A percentile compares a stretch with the other conserved stretches of the same genome.
Evolutionary conservation across 768 basidiomycete species (phyloP).

Genomic region (Ramaria sp.): DNA sequence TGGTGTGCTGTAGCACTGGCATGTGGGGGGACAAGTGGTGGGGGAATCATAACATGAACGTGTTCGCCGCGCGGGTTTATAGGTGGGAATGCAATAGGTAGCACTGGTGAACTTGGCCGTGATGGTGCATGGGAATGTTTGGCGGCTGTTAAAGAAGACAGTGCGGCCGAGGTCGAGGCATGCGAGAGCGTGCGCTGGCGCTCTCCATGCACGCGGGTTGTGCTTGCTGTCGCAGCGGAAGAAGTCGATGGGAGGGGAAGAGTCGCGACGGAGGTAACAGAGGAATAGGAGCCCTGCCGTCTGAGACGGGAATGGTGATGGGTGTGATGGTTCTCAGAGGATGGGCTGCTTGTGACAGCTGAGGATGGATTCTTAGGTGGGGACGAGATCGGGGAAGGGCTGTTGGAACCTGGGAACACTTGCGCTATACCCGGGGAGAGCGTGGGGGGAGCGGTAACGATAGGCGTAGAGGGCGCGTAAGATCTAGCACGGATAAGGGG

Average conservation of each 20-base stretch:
- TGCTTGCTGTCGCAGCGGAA: constrained; percentile 15
- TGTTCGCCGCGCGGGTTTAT: constrained; percentile 36
- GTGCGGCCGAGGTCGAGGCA: constrained; percentile 28
- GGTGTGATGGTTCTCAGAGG: constrained; percentile 16
- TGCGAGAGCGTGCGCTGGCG: constrained; percentile 46
- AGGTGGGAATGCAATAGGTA: constrained; percentile 54
- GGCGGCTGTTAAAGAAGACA: constrained; percentile 26
- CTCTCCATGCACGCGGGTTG: constrained; percentile 20
- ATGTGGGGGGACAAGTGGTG: constrained; percentile 61
- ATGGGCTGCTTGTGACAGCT: constrained; percentile 11
- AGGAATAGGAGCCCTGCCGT: constrained; percentile 47
- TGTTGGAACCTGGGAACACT: constrained; percentile 40
- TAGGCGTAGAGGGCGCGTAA: constrained; percentile 39
- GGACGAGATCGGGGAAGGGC: constrained; percentile 31
- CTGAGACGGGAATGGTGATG: neutral
- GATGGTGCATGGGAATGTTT: constrained; percentile 18
- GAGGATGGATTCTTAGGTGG: neutral
- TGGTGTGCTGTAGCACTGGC: constrained; percentile 55
- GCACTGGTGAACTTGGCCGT: constrained; percentile 27
- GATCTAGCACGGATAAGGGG: constrained; percentile 71
- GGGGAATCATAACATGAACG: constrained; percentile 61
- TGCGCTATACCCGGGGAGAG: constrained; percentile 60
- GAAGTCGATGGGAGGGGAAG: constrained; percentile 33
- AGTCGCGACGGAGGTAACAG: constrained; percentile 47
- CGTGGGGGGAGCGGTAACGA: constrained; percentile 56